These are phyloP conservation scores for Penicillium paxilli DNA, from an alignment of 495 filamentous ascomycete genomes.

Conservation along the genomic window DNA sequence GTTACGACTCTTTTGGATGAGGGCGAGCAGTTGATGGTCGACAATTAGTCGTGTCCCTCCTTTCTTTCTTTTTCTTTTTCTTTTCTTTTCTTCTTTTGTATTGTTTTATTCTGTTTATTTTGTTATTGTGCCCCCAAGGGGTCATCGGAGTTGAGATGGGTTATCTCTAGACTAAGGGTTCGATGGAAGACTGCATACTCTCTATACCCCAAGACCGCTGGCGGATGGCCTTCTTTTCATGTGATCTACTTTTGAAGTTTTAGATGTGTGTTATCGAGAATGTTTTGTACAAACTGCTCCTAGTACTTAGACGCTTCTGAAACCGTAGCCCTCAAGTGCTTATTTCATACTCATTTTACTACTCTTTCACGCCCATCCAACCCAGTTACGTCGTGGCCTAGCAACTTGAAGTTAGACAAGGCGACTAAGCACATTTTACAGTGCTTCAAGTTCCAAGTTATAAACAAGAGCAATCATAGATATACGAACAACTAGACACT, in stretches of 20 bases:
- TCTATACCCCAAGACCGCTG: slow-evolving; percentile 22
- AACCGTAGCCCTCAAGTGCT: background rate
- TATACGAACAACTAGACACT: no score
- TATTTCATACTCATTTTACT: no score
- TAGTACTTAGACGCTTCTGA: no score
- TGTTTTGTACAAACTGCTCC: slow-evolving; percentile 22
- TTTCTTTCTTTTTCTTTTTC: slow-evolving; percentile 5
- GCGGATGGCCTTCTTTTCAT: slow-evolving; percentile 13
- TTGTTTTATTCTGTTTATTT: slow-evolving; percentile 8
- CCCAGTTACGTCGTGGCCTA: no score
- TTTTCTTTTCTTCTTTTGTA: slow-evolving; percentile 7
- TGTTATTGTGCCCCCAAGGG: background rate
- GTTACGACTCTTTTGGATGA: slow-evolving; percentile 88
- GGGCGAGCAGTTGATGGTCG: slow-evolving; percentile 85
- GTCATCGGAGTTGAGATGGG: slow-evolving; percentile 7
- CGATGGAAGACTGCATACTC: background rate
- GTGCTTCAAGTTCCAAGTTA: no score
- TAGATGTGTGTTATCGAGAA: slow-evolving; percentile 13
- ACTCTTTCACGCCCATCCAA: no score
- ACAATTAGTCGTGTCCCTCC: slow-evolving; percentile 38
- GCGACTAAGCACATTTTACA: no score
- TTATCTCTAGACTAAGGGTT: slow-evolving; percentile 2
- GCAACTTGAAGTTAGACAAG: no score
- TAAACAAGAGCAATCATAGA: no score
- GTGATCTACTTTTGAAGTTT: slow-evolving; percentile 10